Percentiles rank a stretch among this genome's conserved stretches.
phyloP scores from a whole-genome alignment of 2,329 filamentous ascomycete species.

The Phialocephala sp. region DNA sequence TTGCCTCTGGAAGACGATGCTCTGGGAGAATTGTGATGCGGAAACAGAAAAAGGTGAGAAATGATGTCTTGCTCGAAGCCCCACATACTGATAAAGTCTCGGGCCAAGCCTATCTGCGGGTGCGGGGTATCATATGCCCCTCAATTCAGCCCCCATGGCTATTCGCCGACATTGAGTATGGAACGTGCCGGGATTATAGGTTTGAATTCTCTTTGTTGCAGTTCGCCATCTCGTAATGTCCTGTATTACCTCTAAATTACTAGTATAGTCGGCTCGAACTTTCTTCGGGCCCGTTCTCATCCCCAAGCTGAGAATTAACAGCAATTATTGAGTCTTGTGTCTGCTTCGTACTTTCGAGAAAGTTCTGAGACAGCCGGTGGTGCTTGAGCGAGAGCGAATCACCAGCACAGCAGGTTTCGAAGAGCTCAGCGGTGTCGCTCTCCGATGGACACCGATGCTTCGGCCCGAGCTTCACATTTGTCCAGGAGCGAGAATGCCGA shows the following conservation, averaged over 20 bases:
- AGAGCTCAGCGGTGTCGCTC: too few relatives aligned
- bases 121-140: not conserved
- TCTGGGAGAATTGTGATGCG: not conserved
- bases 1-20: not conserved
- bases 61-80: not conserved
- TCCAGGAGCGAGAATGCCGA: not conserved
- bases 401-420: too few relatives aligned
- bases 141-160: not conserved
- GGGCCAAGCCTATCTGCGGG: not conserved
- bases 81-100: not conserved
- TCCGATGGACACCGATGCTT: not conserved
- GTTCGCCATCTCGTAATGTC: too few relatives aligned
- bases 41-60: not conserved
- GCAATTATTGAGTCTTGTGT: too few relatives aligned
- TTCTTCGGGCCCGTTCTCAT: not conserved
- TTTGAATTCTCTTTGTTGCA: not conserved
- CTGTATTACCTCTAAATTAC: not conserved
- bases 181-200: not conserved
- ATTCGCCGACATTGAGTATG: not conserved
- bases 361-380: too few relatives aligned
- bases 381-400: too few relatives aligned
- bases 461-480: not conserved
- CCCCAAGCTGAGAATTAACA: too few relatives aligned
- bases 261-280: not conserved
- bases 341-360: too few relatives aligned